These are phyloP conservation scores for Pyrenopolyporus hunteri DNA, from an alignment of 495 filamentous ascomycete species.

Conservation along the genomic window DNA sequence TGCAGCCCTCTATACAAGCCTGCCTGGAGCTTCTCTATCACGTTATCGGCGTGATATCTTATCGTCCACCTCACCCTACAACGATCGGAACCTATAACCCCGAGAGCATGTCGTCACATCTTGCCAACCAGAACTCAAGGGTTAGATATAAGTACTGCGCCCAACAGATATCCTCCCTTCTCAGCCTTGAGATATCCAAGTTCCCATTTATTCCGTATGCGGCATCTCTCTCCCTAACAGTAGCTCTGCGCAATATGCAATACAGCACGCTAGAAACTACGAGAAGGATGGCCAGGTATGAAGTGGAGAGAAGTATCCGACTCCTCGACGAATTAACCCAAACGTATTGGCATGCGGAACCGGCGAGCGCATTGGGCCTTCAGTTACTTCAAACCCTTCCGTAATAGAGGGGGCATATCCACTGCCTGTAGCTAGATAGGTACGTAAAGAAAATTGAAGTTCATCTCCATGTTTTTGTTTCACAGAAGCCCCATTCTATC, in stretches of 20 bases:
- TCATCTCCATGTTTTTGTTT: neutral
- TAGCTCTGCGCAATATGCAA: constrained; percentile 64
- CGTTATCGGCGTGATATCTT: constrained; percentile 23
- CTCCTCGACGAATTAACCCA: constrained; percentile 54
- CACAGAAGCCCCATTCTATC: no score
- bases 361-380: constrained; percentile 57
- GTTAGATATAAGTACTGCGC: constrained; percentile 22
- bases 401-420: neutral
- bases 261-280: constrained; percentile 59
- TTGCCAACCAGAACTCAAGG: neutral
- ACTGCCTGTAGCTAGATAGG: neutral
- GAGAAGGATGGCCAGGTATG: constrained; percentile 57
- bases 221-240: constrained; percentile 60
- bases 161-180: constrained; percentile 9
- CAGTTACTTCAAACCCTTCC: constrained; percentile 8
- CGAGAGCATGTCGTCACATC: neutral
- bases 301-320: constrained; percentile 57
- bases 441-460: no score
- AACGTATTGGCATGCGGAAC: constrained; percentile 63
- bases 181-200: constrained; percentile 5
- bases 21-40: constrained; percentile 19
- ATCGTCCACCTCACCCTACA: constrained; percentile 7
- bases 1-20: constrained; percentile 10
- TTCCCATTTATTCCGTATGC: constrained; percentile 66
- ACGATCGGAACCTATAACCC: neutral